A percentile compares a stretch with the other conserved stretches of the same genome.
Conservation (phyloP, 768 basidiomycete genomes). For the Mycena belliarum region DNA sequence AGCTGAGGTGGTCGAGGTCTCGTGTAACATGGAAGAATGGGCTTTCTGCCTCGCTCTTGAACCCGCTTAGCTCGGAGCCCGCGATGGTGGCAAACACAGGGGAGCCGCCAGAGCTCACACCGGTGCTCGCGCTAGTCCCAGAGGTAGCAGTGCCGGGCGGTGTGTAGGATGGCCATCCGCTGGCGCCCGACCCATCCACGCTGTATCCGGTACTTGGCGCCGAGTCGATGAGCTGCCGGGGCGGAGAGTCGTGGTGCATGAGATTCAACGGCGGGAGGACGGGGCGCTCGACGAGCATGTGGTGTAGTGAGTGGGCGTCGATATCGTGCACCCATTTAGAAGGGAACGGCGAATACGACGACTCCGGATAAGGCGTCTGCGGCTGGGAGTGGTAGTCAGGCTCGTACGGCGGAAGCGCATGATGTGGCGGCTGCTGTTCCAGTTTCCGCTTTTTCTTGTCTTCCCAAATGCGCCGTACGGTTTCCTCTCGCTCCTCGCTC, state of each 20-base stretch:
- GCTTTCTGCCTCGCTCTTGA: constrained; percentile 38
- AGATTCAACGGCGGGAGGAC: constrained; percentile 47
- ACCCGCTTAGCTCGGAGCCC: constrained; percentile 23
- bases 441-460: constrained; percentile 37
- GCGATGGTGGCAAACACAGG: constrained; percentile 42
- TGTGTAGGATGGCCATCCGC: constrained; percentile 62
- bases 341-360: constrained; percentile 16
- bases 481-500: constrained; percentile 70
- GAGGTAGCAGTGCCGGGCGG: constrained; percentile 62
- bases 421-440: constrained; percentile 25
- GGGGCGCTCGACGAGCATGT: constrained; percentile 40
- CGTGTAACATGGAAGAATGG: constrained; percentile 41
- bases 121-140: constrained; percentile 44
- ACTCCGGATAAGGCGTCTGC: constrained; percentile 26
- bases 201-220: constrained; percentile 53
- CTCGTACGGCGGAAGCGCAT: constrained; percentile 12
- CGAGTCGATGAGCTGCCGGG: constrained; percentile 43
- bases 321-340: constrained; percentile 22
- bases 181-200: constrained; percentile 48
- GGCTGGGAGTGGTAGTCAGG: constrained; percentile 16
- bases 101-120: constrained; percentile 41
- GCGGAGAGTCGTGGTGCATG: constrained; percentile 33
- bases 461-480: constrained; percentile 56
- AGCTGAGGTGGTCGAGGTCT: constrained; percentile 56
- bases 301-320: constrained; percentile 9